phyloP scores from a whole-genome alignment of 2,329 filamentous ascomycete species.

The Phaeosphaeria sp. region DNA sequence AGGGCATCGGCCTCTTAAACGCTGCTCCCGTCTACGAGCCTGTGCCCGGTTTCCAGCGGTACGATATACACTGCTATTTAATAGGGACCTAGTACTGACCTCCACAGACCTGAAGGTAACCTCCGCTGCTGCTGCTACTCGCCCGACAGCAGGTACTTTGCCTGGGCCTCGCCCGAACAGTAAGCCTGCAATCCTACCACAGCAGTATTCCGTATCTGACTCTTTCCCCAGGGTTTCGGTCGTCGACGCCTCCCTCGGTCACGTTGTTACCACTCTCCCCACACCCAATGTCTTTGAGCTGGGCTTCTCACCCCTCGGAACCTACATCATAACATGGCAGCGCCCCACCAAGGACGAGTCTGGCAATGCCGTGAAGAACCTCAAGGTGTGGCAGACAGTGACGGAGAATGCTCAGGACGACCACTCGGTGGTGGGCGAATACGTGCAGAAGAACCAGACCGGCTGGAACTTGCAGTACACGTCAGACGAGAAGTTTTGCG shows the following conservation, averaged over 20 bases:
- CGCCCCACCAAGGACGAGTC: slow-evolving; percentile 89
- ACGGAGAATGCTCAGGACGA: slow-evolving; percentile 72
- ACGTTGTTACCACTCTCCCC: slow-evolving; percentile 75
- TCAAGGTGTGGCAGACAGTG: slow-evolving; percentile 92
- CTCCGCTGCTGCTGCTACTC: slow-evolving; percentile 95
- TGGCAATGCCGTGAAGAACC: slow-evolving; percentile 92
- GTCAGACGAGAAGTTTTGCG: slow-evolving; percentile 89
- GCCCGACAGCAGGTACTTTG: slow-evolving; percentile 93
- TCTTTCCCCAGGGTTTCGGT: slow-evolving; percentile 71
- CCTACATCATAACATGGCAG: slow-evolving; percentile 97
- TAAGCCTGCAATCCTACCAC: slow-evolving; percentile 43
- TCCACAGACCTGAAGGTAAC: slow-evolving; percentile 82
- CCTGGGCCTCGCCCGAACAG: slow-evolving; percentile 86
- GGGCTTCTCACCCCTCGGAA: slow-evolving; percentile 90
- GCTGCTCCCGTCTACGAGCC: slow-evolving; percentile 86
- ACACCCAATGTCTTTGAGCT: slow-evolving; percentile 90
- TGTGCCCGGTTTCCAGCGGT: slow-evolving; percentile 77
- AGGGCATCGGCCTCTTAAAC: slow-evolving; percentile 93
- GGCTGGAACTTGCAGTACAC: slow-evolving; percentile 99
- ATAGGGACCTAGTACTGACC: slow-evolving; percentile 13
- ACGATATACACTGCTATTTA: slow-evolving; percentile 16
- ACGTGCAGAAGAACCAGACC: slow-evolving; percentile 94
- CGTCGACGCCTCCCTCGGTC: slow-evolving; percentile 79
- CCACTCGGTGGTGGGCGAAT: slow-evolving; percentile 77
- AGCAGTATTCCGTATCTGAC: not conserved